Evolutionary conservation across 371 early-diverging fungal genomes (phyloP).

Genomic region (Sporodiniella umbellata): DNA sequence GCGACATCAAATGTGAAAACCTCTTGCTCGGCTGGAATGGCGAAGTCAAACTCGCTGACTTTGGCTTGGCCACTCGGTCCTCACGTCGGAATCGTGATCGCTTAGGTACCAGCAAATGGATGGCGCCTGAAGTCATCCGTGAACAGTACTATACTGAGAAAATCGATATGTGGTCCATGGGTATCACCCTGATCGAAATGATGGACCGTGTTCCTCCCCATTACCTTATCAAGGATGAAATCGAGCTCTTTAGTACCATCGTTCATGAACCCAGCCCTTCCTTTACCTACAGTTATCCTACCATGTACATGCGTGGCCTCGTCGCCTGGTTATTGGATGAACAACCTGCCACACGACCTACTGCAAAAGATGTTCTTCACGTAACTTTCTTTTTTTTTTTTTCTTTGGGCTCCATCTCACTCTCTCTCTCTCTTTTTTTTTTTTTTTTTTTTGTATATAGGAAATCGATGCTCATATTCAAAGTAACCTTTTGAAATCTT

Average conservation of each 20-base stretch:
- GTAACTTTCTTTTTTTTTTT: constrained; percentile 11
- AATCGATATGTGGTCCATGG: constrained; percentile 96
- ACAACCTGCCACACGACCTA: constrained; percentile 35
- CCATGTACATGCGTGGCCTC: constrained; percentile 51
- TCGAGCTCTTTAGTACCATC: constrained; percentile 41
- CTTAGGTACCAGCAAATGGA: constrained; percentile 98
- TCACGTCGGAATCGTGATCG: constrained; percentile 62
- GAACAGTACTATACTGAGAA: constrained; percentile 80
- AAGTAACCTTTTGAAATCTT: constrained; percentile 15
- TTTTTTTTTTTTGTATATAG: too few relatives aligned
- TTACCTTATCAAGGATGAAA: constrained; percentile 47
- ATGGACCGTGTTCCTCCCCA: constrained; percentile 56
- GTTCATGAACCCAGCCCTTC: constrained; percentile 45
- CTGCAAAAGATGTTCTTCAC: constrained; percentile 36
- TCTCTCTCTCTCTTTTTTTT: too few relatives aligned
- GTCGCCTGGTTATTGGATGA: constrained; percentile 53
- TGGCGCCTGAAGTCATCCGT: constrained; percentile 95
- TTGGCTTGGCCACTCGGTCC: constrained; percentile 43
- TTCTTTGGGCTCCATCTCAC: background rate
- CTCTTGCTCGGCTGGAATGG: constrained; percentile 91
- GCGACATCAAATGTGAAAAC: constrained; percentile 97
- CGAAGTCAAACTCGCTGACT: constrained; percentile 84
- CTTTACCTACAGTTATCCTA: constrained; percentile 48
- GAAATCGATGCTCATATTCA: constrained; percentile 28
- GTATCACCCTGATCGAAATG: constrained; percentile 88